Conservation (phyloP, 1,139 yeast genomes). For the Candida smagusa region DNA sequence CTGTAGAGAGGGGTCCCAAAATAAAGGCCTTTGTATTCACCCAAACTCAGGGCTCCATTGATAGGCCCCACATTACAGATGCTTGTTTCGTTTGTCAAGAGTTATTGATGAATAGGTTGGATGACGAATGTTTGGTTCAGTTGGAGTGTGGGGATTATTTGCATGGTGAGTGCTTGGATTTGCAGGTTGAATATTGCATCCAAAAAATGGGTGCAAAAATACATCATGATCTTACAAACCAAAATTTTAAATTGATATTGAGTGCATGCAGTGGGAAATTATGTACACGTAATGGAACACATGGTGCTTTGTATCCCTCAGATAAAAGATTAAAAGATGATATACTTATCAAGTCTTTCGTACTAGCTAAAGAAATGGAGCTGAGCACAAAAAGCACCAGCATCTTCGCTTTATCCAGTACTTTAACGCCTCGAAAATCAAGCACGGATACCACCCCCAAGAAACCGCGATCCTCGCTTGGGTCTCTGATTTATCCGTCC, state of each 20-base stretch:
- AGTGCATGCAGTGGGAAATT: constrained; percentile 12
- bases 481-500: too few species aligned
- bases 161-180: constrained; percentile 36
- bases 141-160: constrained; percentile 38
- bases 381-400: too few species aligned
- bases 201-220: constrained; percentile 8
- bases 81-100: constrained; percentile 40
- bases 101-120: constrained; percentile 28
- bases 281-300: constrained; percentile 5
- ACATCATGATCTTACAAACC: too few species aligned
- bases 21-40: constrained; percentile 24
- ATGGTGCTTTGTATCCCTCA: too few species aligned
- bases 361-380: too few species aligned
- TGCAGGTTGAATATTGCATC: constrained; percentile 14
- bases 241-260: constrained; percentile 6
- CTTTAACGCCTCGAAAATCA: too few species aligned
- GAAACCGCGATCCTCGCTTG: too few species aligned
- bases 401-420: too few species aligned
- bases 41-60: constrained; percentile 12
- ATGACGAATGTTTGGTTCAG: constrained; percentile 29
- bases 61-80: constrained; percentile 6
- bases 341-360: too few species aligned
- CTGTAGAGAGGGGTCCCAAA: constrained; percentile 20
- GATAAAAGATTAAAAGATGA: too few species aligned
- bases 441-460: too few species aligned